Evolutionary conservation across 441 rosid species (phyloP).

Genomic region (Mallotus japonicus): DNA sequence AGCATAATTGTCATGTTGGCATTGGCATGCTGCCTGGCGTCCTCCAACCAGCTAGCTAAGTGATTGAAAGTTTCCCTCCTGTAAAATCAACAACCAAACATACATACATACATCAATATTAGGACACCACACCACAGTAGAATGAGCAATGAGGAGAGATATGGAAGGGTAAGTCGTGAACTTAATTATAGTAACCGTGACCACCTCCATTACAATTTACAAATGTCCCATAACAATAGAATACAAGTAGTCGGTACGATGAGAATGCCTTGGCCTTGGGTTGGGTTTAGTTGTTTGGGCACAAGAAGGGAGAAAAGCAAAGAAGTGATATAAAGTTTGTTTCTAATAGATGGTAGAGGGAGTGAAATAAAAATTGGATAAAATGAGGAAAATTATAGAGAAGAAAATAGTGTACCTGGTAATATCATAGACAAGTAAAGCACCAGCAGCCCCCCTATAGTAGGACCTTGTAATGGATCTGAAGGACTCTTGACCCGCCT

Average conservation of each 20-base stretch:
- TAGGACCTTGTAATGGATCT: conserved; percentile 97
- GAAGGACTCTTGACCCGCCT: conserved; percentile 99
- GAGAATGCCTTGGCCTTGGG: not conserved
- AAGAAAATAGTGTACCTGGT: conserved; percentile 53
- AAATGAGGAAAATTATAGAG: too few relatives aligned
- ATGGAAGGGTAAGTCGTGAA: not conserved
- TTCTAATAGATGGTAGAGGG: too few relatives aligned
- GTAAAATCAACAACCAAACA: conserved; percentile 2
- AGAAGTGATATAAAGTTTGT: too few relatives aligned
- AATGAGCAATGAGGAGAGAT: too few relatives aligned
- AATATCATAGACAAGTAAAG: conserved; percentile 93
- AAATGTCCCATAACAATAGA: not conserved
- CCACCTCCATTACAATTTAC: not conserved
- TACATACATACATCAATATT: not conserved
- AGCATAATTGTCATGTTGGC: conserved; percentile 99
- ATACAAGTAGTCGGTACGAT: not conserved
- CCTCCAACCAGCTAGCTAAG: conserved; percentile 97
- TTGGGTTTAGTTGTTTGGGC: too few relatives aligned
- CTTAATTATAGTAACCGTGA: not conserved
- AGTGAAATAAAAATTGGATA: too few relatives aligned
- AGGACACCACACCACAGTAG: too few relatives aligned
- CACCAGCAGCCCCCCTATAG: conserved; percentile 98
- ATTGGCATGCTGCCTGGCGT: conserved; percentile 98
- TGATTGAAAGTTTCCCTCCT: conserved; percentile 98
- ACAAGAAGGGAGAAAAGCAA: too few relatives aligned